phyloP scores from a whole-genome alignment of 1,284 basidiomycete species.

The Boletus nobilissimus region DNA sequence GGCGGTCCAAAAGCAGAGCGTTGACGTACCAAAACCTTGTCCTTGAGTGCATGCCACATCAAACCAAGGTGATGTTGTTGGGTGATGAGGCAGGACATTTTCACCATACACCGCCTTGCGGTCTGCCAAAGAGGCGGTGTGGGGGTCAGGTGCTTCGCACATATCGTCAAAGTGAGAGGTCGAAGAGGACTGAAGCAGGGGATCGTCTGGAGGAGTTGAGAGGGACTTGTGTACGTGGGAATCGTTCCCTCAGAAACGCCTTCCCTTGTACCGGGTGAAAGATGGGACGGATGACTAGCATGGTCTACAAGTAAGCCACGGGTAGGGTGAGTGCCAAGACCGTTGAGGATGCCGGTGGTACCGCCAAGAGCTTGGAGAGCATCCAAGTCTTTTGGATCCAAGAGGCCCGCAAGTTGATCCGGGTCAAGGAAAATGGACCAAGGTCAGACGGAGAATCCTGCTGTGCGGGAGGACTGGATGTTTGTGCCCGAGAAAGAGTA shows the following conservation, averaged over 20 bases:
- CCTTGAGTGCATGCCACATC: constrained; percentile 96
- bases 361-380: constrained; percentile 82
- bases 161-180: constrained; percentile 50
- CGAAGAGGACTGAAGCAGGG: constrained; percentile 36
- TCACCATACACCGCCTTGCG: constrained; percentile 82
- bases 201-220: constrained; percentile 41
- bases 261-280: constrained; percentile 48
- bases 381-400: constrained; percentile 88
- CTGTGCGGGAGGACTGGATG: constrained; percentile 50
- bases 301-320: constrained; percentile 57
- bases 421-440: constrained; percentile 80
- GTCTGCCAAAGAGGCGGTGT: constrained; percentile 67
- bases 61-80: constrained; percentile 81
- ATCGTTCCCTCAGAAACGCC: constrained; percentile 55
- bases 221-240: constrained; percentile 24
- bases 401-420: constrained; percentile 81
- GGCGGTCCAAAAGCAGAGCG: neutral
- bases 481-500: constrained; percentile 3
- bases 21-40: constrained; percentile 87
- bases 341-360: constrained; percentile 69
- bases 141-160: constrained; percentile 48
- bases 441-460: constrained; percentile 76
- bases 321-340: constrained; percentile 77
- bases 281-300: constrained; percentile 19
- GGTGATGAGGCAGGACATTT: constrained; percentile 84